Conservation (phyloP, 768 basidiomycete genomes). For the Tylopilus sp. region DNA sequence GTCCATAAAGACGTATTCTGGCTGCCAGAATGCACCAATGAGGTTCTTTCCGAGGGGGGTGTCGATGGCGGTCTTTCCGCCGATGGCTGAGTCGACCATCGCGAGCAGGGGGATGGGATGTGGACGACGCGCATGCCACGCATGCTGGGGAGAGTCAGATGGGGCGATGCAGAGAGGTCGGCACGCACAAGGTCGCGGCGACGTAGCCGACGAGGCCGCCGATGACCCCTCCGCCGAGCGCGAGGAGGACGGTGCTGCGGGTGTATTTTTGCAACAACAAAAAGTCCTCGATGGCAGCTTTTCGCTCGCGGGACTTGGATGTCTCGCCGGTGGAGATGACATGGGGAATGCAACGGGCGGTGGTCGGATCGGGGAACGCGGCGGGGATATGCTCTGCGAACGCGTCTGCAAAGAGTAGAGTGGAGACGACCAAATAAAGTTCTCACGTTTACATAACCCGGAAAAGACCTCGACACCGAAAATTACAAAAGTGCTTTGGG, state of each 20-base stretch:
- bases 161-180: fast-evolving
- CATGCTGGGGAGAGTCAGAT: constrained; percentile 60
- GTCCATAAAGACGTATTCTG: constrained; percentile 96
- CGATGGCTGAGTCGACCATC: no score
- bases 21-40: constrained; percentile 99
- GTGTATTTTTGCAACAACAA: no score
- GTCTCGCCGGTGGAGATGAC: constrained; percentile 89
- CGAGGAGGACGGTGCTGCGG: constrained; percentile 88
- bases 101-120: constrained; percentile 94
- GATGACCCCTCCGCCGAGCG: constrained; percentile 95
- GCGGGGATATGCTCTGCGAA: no score
- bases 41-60: no score
- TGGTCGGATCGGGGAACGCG: no score
- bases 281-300: constrained; percentile 93
- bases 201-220: constrained; percentile 96
- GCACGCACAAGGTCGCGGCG: constrained; percentile 84
- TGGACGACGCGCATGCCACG: constrained; percentile 94
- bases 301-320: constrained; percentile 86
- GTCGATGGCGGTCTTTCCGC: no score
- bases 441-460: no score
- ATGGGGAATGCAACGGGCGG: constrained; percentile 66
- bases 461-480: no score
- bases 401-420: no score
- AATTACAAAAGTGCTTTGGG: no score
- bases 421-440: no score